A percentile compares a stretch with the other conserved stretches of the same genome.
Conservation (phyloP, 2,329 filamentous ascomycete species). For the Aspergillus transmontanensis region DNA sequence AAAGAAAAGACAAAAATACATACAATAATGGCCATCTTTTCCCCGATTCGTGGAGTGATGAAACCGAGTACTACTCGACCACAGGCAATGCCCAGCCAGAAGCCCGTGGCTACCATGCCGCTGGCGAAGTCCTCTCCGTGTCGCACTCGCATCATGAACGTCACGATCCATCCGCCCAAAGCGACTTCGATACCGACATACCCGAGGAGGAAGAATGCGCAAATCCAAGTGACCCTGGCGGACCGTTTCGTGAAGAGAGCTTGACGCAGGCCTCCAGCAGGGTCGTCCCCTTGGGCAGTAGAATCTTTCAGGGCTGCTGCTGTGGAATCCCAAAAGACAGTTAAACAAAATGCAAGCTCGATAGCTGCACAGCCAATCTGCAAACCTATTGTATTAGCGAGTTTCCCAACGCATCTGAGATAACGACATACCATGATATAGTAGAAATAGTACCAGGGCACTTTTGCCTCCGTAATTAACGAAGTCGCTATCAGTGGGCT, state of each 20-base stretch:
- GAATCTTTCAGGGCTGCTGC: background rate
- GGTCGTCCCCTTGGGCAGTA: background rate
- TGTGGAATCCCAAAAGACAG: slow-evolving; percentile 18
- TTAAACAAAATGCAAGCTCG: slow-evolving; percentile 25
- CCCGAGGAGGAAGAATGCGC: slow-evolving; percentile 69
- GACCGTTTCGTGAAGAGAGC: slow-evolving; percentile 14
- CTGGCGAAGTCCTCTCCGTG: slow-evolving; percentile 69
- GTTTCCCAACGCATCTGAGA: background rate
- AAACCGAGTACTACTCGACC: slow-evolving; percentile 75
- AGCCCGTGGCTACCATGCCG: slow-evolving; percentile 76
- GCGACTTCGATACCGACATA: slow-evolving; percentile 76
- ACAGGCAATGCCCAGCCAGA: slow-evolving; percentile 80
- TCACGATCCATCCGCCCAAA: slow-evolving; percentile 78
- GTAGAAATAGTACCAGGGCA: slow-evolving; percentile 74
- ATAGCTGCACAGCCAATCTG: slow-evolving; percentile 28
- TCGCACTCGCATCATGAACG: slow-evolving; percentile 82
- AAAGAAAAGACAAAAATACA: background rate
- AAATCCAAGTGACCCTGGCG: slow-evolving; percentile 20
- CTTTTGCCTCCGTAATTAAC: slow-evolving; percentile 65
- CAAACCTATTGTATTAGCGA: background rate
- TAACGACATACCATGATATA: slow-evolving; percentile 67
- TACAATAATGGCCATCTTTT: slow-evolving; percentile 63
- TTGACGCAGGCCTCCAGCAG: slow-evolving; percentile 7
- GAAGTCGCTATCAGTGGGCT: slow-evolving; percentile 71
- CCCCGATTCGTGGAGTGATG: slow-evolving; percentile 68